Evolutionary conservation across 2,329 filamentous ascomycete species (phyloP).

Genomic region (Neofusicoccum umdonicola): DNA sequence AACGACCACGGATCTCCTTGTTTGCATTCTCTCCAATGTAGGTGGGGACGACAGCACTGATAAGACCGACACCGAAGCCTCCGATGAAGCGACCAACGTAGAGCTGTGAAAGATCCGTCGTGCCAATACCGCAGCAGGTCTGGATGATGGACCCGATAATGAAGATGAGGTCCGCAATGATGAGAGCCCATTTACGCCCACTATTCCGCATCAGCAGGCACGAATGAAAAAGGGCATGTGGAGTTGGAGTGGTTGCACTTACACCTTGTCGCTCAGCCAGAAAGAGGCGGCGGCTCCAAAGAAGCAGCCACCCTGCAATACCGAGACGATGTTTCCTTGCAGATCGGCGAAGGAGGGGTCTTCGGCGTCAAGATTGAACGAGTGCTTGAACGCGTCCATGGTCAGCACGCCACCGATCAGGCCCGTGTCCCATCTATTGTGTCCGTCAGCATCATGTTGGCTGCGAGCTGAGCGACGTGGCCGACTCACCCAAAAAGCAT

Average conservation of each 20-base stretch:
- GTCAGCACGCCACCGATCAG: conserved; percentile 39
- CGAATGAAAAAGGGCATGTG: too few relatives aligned
- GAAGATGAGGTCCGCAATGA: conserved; percentile 43
- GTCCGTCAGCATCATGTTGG: neutral
- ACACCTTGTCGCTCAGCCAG: conserved; percentile 42
- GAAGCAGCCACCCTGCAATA: conserved; percentile 46
- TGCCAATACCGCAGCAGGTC: conserved; percentile 37
- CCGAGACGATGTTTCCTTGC: conserved; percentile 45
- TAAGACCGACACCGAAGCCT: conserved; percentile 45
- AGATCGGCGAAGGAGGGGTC: conserved; percentile 37
- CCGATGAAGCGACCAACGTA: conserved; percentile 45
- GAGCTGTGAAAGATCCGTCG: conserved; percentile 36
- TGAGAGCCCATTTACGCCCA: conserved; percentile 41
- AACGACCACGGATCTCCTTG: conserved; percentile 40
- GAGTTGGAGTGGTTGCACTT: neutral
- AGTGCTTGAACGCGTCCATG: conserved; percentile 44
- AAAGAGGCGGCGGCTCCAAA: conserved; percentile 44
- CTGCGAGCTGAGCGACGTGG: conserved; percentile 2
- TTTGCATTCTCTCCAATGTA: conserved; percentile 48
- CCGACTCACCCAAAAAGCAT: conserved; percentile 29
- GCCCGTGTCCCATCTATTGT: conserved; percentile 25
- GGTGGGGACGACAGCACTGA: conserved; percentile 43
- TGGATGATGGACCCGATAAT: conserved; percentile 43
- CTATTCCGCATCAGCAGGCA: neutral
- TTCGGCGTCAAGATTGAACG: conserved; percentile 36